phyloP scores from a whole-genome alignment of 192 early-diverging fungal species.

The Podila verticillata region DNA sequence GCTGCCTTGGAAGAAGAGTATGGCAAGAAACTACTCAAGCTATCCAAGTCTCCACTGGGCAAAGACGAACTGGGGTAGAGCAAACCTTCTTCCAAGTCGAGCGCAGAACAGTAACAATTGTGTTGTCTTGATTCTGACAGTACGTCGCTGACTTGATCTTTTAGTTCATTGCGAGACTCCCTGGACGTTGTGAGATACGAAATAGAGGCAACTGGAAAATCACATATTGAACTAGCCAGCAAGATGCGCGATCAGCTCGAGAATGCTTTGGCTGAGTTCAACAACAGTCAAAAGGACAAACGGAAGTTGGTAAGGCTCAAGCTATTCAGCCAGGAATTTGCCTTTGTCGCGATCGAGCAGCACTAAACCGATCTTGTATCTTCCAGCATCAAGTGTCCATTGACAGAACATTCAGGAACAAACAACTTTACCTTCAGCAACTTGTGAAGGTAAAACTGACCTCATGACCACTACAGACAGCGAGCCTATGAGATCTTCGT shows the following conservation, averaged over 20 bases:
- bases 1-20: constrained; percentile 76
- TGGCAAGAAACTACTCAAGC: constrained; percentile 72
- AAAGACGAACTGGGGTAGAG: constrained; percentile 75
- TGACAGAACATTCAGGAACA: constrained; percentile 62
- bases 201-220: constrained; percentile 69
- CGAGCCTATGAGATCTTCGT: not conserved
- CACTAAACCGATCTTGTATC: constrained; percentile 4
- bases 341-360: too few species aligned
- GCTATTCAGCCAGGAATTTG: too few species aligned
- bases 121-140: too few species aligned
- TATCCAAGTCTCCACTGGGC: constrained; percentile 66
- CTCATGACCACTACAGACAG: not conserved
- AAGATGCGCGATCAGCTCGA: constrained; percentile 73
- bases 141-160: not conserved
- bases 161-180: constrained; percentile 64
- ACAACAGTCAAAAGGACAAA: constrained; percentile 71
- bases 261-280: constrained; percentile 67
- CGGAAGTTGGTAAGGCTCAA: constrained; percentile 58
- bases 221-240: constrained; percentile 69
- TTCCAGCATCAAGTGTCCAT: constrained; percentile 58
- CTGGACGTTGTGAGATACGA: constrained; percentile 68
- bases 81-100: not conserved
- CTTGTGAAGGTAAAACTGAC: constrained; percentile 51
- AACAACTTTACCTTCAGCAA: constrained; percentile 56
- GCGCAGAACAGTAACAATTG: too few species aligned